Conservation (phyloP, 371 early-diverging fungal genomes). For the Rhizopus arrhizus region DNA sequence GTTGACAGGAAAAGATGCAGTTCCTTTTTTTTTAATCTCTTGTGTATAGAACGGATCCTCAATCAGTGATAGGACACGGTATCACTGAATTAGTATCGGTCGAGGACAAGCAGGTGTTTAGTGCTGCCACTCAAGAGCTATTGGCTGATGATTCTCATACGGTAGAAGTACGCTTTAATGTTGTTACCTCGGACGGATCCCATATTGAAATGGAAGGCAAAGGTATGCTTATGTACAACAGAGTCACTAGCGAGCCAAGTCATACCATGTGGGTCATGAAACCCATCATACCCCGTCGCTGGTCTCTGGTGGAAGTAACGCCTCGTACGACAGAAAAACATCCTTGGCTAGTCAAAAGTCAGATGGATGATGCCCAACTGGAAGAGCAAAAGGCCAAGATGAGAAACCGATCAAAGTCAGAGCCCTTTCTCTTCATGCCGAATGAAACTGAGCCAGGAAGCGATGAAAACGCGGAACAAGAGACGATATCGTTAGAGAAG, state of each 20-base stretch:
- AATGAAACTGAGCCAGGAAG: not conserved
- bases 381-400: constrained; percentile 8
- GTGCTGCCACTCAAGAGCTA: constrained; percentile 70
- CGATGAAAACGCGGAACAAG: not conserved
- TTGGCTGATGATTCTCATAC: constrained; percentile 73
- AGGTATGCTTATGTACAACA: constrained; percentile 86
- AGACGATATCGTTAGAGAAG: constrained; percentile 17
- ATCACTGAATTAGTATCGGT: constrained; percentile 48
- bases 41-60: constrained; percentile 50
- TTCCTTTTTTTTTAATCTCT: not conserved
- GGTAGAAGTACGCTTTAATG: constrained; percentile 73
- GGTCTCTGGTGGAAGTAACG: constrained; percentile 28
- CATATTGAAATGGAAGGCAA: constrained; percentile 82
- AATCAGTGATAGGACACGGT: constrained; percentile 48
- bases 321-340: constrained; percentile 13
- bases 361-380: not conserved
- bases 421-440: constrained; percentile 28
- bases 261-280: constrained; percentile 88
- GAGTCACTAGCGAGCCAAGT: constrained; percentile 67
- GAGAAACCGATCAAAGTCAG: constrained; percentile 36
- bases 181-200: constrained; percentile 50
- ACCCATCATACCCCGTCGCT: constrained; percentile 48
- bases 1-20: not conserved
- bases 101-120: constrained; percentile 67
- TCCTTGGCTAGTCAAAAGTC: constrained; percentile 4